Base-by-base conservation (phyloP, 257 asterid genomes). In the Solanum peruvianum region DNA sequence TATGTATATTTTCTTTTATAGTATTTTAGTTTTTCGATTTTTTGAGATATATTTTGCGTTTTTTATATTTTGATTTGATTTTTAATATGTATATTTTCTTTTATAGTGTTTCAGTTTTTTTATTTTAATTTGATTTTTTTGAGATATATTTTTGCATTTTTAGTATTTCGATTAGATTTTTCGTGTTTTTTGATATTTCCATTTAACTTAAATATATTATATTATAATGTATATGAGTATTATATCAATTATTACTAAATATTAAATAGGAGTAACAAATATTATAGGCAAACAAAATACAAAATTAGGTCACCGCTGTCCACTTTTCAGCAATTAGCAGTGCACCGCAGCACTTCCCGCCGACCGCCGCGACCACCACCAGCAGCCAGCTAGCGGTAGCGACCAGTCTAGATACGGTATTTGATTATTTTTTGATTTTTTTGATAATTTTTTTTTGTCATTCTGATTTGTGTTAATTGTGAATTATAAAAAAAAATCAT, bases 181-280 rank as follows among this genome's bases (percentile, higher is more conserved):
- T 0, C 1, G 0, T 47, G 14, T 47, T 49, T 49, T 15, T 49
- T 3, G 0, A 1, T 49, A 52, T 52, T 52, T 52, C 0, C 1
- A 0, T 7, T 52, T 2, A 52, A 52, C 3, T 1, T 3, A 52
- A 52, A 18, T 16, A 18, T 1, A 7, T 56, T 56, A 52, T 18
- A 52, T 52, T 2, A 2, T 18, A 18, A 52, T 52, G 18, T 18
- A 2, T 16, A 52, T 52, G 6, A 20, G 18, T 52, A 52, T 52
- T 21, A 18, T 18, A 52, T 52, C 18, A 52, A 52, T 16, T 52
- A 52, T 37, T 37, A 37, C 39, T 16, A 16, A 52, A 52, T 52
- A 52, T 6, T 3, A 52, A 52, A 16, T 16, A 37, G 39, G 39
- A 37, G 39, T 37, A 52, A 52, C 18, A 52, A 56, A 56, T 56